Evolutionary conservation across 2,329 filamentous ascomycete species (phyloP).

Genomic region (Penicillium capsulatum): DNA sequence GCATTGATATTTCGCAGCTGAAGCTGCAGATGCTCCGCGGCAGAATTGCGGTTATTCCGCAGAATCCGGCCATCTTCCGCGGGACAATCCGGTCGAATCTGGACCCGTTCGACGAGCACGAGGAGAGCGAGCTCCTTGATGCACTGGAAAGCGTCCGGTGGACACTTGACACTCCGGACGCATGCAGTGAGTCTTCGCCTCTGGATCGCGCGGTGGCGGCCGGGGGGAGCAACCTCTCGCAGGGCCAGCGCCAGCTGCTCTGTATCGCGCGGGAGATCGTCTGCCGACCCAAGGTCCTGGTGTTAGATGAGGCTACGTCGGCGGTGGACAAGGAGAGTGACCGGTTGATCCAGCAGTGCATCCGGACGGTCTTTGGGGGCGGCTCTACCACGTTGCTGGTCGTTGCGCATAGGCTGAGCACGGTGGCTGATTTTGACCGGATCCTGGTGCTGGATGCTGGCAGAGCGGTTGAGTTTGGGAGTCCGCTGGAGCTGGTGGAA

Average conservation of each 20-base stretch:
- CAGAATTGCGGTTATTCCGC: conserved; percentile 20
- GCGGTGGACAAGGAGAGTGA: conserved; percentile 18
- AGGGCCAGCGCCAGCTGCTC: conserved; percentile 69
- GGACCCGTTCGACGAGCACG: background rate
- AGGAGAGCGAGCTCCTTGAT: too few species aligned
- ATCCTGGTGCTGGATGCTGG: conserved; percentile 14
- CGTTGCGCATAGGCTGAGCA: conserved; percentile 17
- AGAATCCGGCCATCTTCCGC: conserved; percentile 22
- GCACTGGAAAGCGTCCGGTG: too few species aligned
- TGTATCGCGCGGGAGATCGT: conserved; percentile 66
- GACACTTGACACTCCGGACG: too few species aligned
- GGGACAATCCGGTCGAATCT: conserved; percentile 22
- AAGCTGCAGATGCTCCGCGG: conserved; percentile 11
- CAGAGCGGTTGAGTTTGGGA: conserved; percentile 13
- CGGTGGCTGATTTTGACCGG: conserved; percentile 17
- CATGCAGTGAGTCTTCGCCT: too few species aligned
- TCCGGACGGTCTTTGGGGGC: conserved; percentile 10
- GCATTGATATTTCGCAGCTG: conserved; percentile 14
- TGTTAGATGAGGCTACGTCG: conserved; percentile 25
- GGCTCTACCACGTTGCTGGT: conserved; percentile 19
- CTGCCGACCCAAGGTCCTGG: conserved; percentile 13
- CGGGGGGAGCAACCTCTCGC: conserved; percentile 62
- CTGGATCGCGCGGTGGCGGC: too few species aligned
- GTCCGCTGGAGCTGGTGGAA: conserved; percentile 8
- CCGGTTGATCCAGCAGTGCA: conserved; percentile 12